These are phyloP conservation scores for Magnusiomyces magnusii DNA, from an alignment of 1,139 yeast genomes.

Conservation along the genomic window DNA sequence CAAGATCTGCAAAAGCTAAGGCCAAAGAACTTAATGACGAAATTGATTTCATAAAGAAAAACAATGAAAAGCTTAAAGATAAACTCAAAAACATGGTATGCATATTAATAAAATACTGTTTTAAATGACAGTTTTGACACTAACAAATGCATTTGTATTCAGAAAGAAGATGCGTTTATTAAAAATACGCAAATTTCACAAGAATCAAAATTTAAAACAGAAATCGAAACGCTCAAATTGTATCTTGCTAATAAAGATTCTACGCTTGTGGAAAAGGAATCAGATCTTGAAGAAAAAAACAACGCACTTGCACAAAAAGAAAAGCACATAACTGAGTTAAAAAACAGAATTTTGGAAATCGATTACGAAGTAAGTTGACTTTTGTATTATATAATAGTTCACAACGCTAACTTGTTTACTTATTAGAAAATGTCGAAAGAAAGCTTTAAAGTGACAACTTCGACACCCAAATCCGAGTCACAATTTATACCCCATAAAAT, in stretches of 20 bases:
- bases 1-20: slow-evolving; percentile 3
- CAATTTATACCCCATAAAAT: not conserved
- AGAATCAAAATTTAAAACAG: not conserved
- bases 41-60: slow-evolving; percentile 9
- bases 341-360: slow-evolving; percentile 11
- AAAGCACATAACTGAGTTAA: not conserved
- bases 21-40: slow-evolving; percentile 7
- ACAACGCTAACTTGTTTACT: too few relatives aligned
- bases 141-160: not conserved
- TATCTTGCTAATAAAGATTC: slow-evolving; percentile 9
- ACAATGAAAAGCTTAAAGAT: slow-evolving; percentile 1
- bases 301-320: slow-evolving; percentile 7
- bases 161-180: not conserved
- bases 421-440: not conserved
- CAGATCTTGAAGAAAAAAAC: slow-evolving; percentile 4
- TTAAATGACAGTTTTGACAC: too few relatives aligned
- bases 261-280: slow-evolving; percentile 9
- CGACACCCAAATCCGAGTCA: not conserved
- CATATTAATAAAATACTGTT: too few relatives aligned
- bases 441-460: not conserved
- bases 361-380: slow-evolving; percentile 15
- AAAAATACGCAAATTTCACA: not conserved
- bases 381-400: too few relatives aligned
- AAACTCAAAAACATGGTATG: slow-evolving; percentile 11
- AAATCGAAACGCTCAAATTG: slow-evolving; percentile 3